These are phyloP conservation scores for Verticillium klebahnii DNA, from an alignment of 2,329 filamentous ascomycete species.

Conservation along the genomic window DNA sequence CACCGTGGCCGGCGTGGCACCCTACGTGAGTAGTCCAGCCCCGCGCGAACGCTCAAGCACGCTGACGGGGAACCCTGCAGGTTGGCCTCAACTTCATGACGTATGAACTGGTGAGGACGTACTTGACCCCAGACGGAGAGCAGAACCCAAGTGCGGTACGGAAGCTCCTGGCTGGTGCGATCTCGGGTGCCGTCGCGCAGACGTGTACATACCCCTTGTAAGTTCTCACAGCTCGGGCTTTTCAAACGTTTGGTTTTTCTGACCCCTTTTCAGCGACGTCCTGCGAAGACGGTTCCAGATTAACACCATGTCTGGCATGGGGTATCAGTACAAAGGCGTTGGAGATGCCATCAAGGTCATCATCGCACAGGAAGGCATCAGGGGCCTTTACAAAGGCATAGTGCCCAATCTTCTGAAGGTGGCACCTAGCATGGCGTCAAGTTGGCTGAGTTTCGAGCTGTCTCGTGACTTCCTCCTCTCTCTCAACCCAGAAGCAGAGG, in stretches of 20 bases:
- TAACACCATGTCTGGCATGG: slow-evolving; percentile 98
- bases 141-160: slow-evolving; percentile 73
- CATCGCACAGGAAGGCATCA: slow-evolving; percentile 73
- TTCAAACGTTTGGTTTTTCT: slow-evolving; percentile 14
- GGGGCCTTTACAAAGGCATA: slow-evolving; percentile 92
- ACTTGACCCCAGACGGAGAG: slow-evolving; percentile 83
- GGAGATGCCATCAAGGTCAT: slow-evolving; percentile 80
- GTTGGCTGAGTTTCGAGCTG: slow-evolving; percentile 95
- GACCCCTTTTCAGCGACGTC: slow-evolving; percentile 63
- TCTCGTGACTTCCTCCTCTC: slow-evolving; percentile 79
- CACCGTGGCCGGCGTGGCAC: slow-evolving; percentile 90
- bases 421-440: slow-evolving; percentile 96
- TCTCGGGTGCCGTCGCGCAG: slow-evolving; percentile 94
- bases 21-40: slow-evolving; percentile 59
- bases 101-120: slow-evolving; percentile 82
- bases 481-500: slow-evolving; percentile 43
- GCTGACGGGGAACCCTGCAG: slow-evolving; percentile 33
- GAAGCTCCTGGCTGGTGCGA: slow-evolving; percentile 83
- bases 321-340: slow-evolving; percentile 89
- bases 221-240: slow-evolving; percentile 29
- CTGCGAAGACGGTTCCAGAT: slow-evolving; percentile 93
- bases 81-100: slow-evolving; percentile 98
- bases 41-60: not conserved
- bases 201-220: slow-evolving; percentile 98
- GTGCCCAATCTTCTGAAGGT: slow-evolving; percentile 95